Conservation (phyloP, 2,329 filamentous ascomycete genomes). For the Paecilomyces dactylethromorphus region DNA sequence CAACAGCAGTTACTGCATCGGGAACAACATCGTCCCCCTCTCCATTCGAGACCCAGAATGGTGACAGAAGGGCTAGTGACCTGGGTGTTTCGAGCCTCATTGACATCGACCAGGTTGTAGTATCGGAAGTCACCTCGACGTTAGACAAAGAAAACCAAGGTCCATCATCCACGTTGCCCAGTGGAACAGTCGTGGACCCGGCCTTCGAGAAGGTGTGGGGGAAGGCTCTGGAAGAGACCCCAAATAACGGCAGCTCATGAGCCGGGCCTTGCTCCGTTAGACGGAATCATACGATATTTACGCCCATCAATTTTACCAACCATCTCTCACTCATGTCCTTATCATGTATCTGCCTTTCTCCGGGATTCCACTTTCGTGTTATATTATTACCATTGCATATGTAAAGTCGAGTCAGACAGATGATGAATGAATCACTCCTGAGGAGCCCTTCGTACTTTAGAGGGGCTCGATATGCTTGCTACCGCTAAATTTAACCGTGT, state of each 20-base stretch:
- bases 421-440: neutral
- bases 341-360: neutral
- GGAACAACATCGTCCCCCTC: conserved; percentile 12
- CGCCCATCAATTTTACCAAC: neutral
- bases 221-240: conserved; percentile 22
- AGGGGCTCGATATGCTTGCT: neutral
- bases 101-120: neutral
- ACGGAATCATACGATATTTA: neutral
- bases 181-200: conserved; percentile 13
- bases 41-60: conserved; percentile 14
- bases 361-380: neutral
- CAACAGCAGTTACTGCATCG: conserved; percentile 5
- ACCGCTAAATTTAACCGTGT: neutral
- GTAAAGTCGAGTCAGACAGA: neutral
- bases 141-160: neutral
- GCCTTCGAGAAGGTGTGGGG: conserved; percentile 32
- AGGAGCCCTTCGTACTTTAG: neutral
- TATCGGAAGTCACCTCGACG: conserved; percentile 3
- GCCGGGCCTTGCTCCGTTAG: neutral
- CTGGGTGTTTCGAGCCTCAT: neutral
- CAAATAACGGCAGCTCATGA: neutral
- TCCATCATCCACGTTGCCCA: neutral
- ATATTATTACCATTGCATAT: neutral
- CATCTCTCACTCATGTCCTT: neutral
- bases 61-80: conserved; percentile 4